These are phyloP conservation scores for Colletotrichum siamense DNA, from an alignment of 2,329 filamentous ascomycete species.

Conservation along the genomic window DNA sequence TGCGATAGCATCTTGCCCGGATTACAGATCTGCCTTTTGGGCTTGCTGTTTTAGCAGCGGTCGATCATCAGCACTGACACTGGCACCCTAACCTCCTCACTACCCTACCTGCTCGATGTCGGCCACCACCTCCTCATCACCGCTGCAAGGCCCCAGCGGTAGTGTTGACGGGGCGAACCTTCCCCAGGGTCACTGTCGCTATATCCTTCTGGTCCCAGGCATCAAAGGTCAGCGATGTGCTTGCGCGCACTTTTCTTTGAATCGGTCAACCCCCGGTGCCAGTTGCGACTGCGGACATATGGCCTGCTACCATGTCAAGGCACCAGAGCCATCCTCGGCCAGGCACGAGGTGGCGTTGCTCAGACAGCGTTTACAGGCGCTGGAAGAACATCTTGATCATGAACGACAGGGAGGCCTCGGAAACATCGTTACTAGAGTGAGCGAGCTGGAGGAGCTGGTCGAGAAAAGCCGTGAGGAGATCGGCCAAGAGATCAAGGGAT, in stretches of 20 bases:
- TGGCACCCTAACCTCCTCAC: not conserved
- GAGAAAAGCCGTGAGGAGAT: conserved; percentile 58
- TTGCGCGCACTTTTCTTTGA: conserved; percentile 62
- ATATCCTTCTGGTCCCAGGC: conserved; percentile 61
- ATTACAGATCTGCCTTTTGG: not conserved
- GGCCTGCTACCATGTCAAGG: conserved; percentile 62
- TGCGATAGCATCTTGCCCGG: not conserved
- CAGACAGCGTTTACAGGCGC: conserved; percentile 46
- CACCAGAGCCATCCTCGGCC: conserved; percentile 48
- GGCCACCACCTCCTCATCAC: conserved; percentile 30
- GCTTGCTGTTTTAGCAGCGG: not conserved
- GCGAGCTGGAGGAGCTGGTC: conserved; percentile 58
- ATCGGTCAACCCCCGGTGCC: conserved; percentile 57
- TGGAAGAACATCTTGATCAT: conserved; percentile 49
- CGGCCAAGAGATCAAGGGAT: conserved; percentile 57
- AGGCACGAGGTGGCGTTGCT: conserved; percentile 54
- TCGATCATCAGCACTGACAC: not conserved
- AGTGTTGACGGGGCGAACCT: conserved; percentile 50
- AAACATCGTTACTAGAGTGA: conserved; percentile 48
- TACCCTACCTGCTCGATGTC: conserved; percentile 25
- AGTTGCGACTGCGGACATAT: conserved; percentile 65
- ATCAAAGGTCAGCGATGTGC: conserved; percentile 64
- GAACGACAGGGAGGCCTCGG: conserved; percentile 42
- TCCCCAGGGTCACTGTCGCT: conserved; percentile 64
- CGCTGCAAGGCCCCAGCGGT: conserved; percentile 26